A percentile compares a stretch with the other conserved stretches of the same genome.
Conservation (phyloP, 1,139 yeast genomes). For the Candida glucosophila region DNA sequence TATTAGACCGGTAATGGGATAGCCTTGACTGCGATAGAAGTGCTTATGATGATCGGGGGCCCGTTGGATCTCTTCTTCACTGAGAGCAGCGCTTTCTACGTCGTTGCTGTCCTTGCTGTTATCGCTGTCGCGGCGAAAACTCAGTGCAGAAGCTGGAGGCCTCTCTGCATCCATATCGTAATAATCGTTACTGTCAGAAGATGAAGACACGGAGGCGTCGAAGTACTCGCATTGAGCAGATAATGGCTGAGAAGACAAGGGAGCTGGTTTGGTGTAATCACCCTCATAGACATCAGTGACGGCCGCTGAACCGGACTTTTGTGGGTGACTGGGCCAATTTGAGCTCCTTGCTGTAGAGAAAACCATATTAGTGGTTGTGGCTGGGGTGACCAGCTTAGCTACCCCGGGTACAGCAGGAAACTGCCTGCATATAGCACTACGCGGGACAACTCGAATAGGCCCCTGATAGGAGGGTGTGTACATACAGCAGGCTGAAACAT, state of each 20-base stretch:
- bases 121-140: no score
- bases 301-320: no score
- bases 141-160: constrained; percentile 1
- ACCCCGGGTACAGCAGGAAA: no score
- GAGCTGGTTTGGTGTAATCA: constrained; percentile 41
- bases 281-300: constrained; percentile 46
- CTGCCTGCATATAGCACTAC: no score
- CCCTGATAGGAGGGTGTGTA: no score
- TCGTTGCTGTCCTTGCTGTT: constrained; percentile 19
- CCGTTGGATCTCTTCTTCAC: constrained; percentile 9
- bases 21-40: constrained; percentile 11
- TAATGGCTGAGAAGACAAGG: constrained; percentile 45
- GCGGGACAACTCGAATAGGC: no score
- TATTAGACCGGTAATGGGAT: constrained; percentile 22
- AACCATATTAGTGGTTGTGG: no score
- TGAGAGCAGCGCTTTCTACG: constrained; percentile 11
- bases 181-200: constrained; percentile 4
- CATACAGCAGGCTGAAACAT: no score
- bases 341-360: no score
- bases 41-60: not conserved
- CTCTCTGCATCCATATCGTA: constrained; percentile 16
- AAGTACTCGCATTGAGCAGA: constrained; percentile 37
- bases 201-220: constrained; percentile 1
- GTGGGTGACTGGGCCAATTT: no score
- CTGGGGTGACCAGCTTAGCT: no score